Base-by-base conservation (phyloP, 164 flowering plant genomes). In the Tetrastigma voinierianum region DNA sequence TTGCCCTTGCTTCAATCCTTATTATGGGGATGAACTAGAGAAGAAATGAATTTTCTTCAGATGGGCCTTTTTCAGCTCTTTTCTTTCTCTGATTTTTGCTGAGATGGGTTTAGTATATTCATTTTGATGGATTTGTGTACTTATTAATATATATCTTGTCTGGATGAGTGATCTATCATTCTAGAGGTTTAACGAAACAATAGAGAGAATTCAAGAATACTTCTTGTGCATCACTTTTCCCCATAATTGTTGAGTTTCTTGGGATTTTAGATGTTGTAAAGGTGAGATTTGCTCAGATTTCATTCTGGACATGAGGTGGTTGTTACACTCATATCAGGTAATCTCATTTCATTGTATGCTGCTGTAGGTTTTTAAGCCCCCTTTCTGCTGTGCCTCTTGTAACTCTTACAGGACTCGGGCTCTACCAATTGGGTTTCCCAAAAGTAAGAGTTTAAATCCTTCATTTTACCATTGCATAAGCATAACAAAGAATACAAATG, bases 311-410 rank as follows among this genome's bases (percentile, higher is more conserved):
- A 18, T 56, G 46, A 48, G 17, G 10, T 18, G 20, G 58, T 32
- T 32, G 40, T 32, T 32, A 32, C 40, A 32, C 40, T 3, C 40
- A 32, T 32, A 32, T 32, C 40, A 32, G 1, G 6, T 18, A 48
- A 24, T 3, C n/a, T 69, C 17, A 4, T 17, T 60, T 15, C 8
- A 21, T 23, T 18, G 9, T 1, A 9, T 53, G 54, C 10, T 59
- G 7, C 44, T 74, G 71, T 70, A 90, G 97, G 82, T 81, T 75
- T 72, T 69, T 94, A 61, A 86, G 88, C 75, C 98, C 98, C 51
- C 90, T 94, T 40, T 66, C 95, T 54, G 94, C 90, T 7, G 86
- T 76, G 70, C 97, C 97, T 55, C 74, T 88, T 49, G 86, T 94
- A 23, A 77, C 86, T 71, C 88, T 94, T 47, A 80, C 85, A 54